Percentiles rank a stretch among this genome's conserved stretches.
phyloP scores from a whole-genome alignment of 495 filamentous ascomycete genomes.

The Elaphomyces granulatus region DNA sequence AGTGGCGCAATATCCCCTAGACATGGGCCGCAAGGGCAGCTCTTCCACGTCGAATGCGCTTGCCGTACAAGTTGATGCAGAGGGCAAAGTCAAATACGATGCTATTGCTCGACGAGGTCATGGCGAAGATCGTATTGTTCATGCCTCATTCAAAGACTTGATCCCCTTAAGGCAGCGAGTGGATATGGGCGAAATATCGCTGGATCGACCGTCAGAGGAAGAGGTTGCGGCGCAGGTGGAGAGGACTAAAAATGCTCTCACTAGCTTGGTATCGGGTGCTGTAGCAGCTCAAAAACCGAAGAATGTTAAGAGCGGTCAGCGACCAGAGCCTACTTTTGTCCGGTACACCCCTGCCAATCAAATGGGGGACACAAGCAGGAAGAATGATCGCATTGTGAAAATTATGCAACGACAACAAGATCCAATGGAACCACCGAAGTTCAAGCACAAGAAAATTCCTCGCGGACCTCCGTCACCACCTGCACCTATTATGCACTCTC shows the following conservation, averaged over 20 bases:
- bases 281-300: constrained; percentile 91
- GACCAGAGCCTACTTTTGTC: constrained; percentile 83
- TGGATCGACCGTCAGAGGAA: constrained; percentile 75
- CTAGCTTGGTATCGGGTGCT: constrained; percentile 67
- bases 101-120: constrained; percentile 90
- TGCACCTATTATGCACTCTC: constrained; percentile 89
- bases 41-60: constrained; percentile 70
- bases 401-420: constrained; percentile 91
- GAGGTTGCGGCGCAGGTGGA: constrained; percentile 70
- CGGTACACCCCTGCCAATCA: constrained; percentile 91
- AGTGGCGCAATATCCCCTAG: constrained; percentile 87
- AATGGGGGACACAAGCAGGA: constrained; percentile 80
- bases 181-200: constrained; percentile 83
- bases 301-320: constrained; percentile 63
- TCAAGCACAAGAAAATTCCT: constrained; percentile 97
- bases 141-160: constrained; percentile 91
- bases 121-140: constrained; percentile 65
- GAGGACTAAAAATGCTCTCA: constrained; percentile 74
- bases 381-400: constrained; percentile 96
- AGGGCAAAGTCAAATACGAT: constrained; percentile 92
- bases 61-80: constrained; percentile 74
- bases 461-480: constrained; percentile 86
- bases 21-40: constrained; percentile 72
- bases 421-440: constrained; percentile 97
- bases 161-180: constrained; percentile 90